Conservation (phyloP, 2,329 filamentous ascomycete genomes). For the Helotiales sp. region DNA sequence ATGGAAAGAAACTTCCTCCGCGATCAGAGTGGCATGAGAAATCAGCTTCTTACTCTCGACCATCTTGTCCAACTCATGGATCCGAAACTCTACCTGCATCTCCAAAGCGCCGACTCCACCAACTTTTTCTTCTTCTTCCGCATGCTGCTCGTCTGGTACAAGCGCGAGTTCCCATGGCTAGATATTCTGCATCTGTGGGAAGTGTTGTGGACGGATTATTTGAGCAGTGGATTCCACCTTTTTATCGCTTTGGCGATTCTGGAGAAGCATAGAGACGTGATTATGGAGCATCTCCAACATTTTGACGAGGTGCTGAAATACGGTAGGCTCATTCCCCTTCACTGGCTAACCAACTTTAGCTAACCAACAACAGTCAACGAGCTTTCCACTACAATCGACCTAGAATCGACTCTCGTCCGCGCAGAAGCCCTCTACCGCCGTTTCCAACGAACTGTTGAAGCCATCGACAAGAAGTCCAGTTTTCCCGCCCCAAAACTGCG, state of each 20-base stretch:
- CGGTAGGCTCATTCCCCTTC: constrained; percentile 56
- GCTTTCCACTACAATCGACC: constrained; percentile 88
- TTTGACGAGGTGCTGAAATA: constrained; percentile 99
- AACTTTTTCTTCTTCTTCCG: constrained; percentile 99
- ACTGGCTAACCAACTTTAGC: neutral
- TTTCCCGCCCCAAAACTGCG: constrained; percentile 66
- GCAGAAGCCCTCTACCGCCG: constrained; percentile 88
- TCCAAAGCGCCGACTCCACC: constrained; percentile 88
- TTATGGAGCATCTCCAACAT: constrained; percentile 90
- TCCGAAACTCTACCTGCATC: constrained; percentile 87
- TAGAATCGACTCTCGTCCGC: constrained; percentile 82
- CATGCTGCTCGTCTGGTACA: constrained; percentile 98
- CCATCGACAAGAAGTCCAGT: constrained; percentile 88
- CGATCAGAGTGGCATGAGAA: constrained; percentile 94
- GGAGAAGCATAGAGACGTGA: constrained; percentile 94
- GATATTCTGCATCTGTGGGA: constrained; percentile 93
- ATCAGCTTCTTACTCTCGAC: constrained; percentile 87
- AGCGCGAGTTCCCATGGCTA: constrained; percentile 90
- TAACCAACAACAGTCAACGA: constrained; percentile 74
- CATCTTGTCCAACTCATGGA: constrained; percentile 97
- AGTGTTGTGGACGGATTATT: constrained; percentile 88
- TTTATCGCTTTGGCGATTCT: constrained; percentile 93
- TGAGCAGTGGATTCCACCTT: constrained; percentile 88
- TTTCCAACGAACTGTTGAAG: constrained; percentile 87
- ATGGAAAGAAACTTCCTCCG: constrained; percentile 98